These are phyloP conservation scores for Nannizziopsis arthrosporioides DNA, from an alignment of 2,329 filamentous ascomycete species.

Conservation along the genomic window DNA sequence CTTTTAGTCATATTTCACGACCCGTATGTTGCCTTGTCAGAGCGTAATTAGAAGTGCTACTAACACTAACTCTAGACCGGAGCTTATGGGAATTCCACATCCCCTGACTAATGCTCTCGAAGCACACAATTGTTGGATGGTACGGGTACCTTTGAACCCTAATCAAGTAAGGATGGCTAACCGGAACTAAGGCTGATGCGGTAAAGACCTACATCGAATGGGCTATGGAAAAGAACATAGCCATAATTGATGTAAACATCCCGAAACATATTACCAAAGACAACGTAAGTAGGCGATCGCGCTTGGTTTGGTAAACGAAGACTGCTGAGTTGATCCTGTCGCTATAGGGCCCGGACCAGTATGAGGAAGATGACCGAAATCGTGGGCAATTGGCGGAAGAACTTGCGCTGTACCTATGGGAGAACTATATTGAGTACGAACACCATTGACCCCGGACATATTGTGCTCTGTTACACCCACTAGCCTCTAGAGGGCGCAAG, in stretches of 20 bases:
- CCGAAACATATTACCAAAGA: conserved; percentile 61
- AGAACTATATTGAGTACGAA: conserved; percentile 75
- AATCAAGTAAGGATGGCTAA: conserved; percentile 10
- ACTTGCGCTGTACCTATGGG: conserved; percentile 80
- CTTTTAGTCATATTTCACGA: conserved; percentile 84
- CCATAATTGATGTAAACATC: conserved; percentile 83
- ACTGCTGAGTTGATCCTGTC: conserved; percentile 13
- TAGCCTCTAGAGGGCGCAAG: no score
- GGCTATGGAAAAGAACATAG: conserved; percentile 65
- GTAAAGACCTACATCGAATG: conserved; percentile 72
- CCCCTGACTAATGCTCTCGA: conserved; percentile 61
- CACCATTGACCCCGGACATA: background rate
- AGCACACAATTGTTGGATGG: conserved; percentile 77
- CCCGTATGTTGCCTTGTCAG: conserved; percentile 46
- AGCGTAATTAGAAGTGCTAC: no score
- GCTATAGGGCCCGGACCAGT: conserved; percentile 12
- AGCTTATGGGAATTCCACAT: conserved; percentile 56
- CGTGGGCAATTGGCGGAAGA: conserved; percentile 53
- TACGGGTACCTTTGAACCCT: conserved; percentile 39
- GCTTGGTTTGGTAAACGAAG: conserved; percentile 10
- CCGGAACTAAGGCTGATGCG: conserved; percentile 56
- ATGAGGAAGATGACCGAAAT: conserved; percentile 38
- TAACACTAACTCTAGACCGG: conserved; percentile 43
- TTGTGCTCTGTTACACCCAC: background rate
- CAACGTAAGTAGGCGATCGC: conserved; percentile 37